Evolutionary conservation across 306 rosid species (phyloP), one percentile per base, ranked within the genome.

Genomic region (Sophora flavescens): DNA sequence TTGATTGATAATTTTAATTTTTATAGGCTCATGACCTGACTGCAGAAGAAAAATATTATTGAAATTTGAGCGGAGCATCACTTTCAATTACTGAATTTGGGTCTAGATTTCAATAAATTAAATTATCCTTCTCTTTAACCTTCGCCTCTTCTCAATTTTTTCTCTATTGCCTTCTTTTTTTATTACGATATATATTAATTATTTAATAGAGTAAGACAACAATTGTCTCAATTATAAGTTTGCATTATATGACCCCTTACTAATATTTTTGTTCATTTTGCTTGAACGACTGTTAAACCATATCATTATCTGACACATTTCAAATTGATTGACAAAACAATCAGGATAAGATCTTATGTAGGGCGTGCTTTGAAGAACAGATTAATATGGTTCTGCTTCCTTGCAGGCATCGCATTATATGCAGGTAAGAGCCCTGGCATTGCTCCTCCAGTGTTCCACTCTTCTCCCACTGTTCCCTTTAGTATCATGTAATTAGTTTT

Each of bases 321-420:
- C 53, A 66, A 78, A 65, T n/a, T 71, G 62, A 76, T 74, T 57
- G 33, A 12, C 57, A 82, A 76, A 74, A 74, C 41, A 81, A 1
- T 68, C 91, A 91, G 98, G 97, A 93, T 82, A 93, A 91, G 87
- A 88, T 93, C 77, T 87, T 93, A 59, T 93, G 98, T 68, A 81
- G 97, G 86, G 82, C 91, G 63, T 93, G 98, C 89, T 93, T 93
- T 44, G 98, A 89, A 60, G 93, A 91, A 66, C 91, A 88, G 83
- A 91, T 93, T 68, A 83, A 86, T 53, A 77, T 93, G 66, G 92
- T 93, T 68, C 84, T 93, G 17, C 96, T 91, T 76, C 98, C 98
- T 10, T 93, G 98, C 79, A 78, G 94, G 86, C 98, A 93, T 86
- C 96, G 89, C 85, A 79, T 89, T 78, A 85, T 93, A 78, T 93